A percentile compares a stretch with the other conserved stretches of the same genome.
Conservation (phyloP, 169 alveolate genomes). For the Theileria orientalis region DNA sequence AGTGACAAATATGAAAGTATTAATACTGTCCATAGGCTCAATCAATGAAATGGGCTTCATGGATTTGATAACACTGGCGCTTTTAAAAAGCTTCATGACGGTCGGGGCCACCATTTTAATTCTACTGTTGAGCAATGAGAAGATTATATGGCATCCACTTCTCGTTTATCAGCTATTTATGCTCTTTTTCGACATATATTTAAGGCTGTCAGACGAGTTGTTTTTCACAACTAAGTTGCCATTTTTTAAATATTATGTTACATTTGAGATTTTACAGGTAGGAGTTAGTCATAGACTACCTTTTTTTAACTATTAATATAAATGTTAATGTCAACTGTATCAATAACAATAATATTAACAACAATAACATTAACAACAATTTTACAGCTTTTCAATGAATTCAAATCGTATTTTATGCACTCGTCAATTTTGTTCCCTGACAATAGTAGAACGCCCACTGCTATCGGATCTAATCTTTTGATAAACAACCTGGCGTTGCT, state of each 20-base stretch:
- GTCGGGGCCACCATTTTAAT: constrained; percentile 24
- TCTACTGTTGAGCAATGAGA: constrained; percentile 24
- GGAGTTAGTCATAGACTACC: too few relatives aligned
- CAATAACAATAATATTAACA: too few relatives aligned
- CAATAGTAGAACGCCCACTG: background rate
- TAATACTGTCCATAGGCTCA: background rate
- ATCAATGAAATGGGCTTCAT: constrained; percentile 1
- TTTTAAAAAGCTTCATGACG: constrained; percentile 24
- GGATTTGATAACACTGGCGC: constrained; percentile 43
- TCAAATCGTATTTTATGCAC: constrained; percentile 43
- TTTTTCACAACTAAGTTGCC: constrained; percentile 31
- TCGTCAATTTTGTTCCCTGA: constrained; percentile 27
- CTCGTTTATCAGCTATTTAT: constrained; percentile 44
- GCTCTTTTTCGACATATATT: constrained; percentile 39
- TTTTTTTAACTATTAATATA: too few relatives aligned
- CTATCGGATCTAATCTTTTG: constrained; percentile 15
- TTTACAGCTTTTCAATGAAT: constrained; percentile 36
- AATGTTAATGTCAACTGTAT: too few relatives aligned
- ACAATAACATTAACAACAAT: too few relatives aligned
- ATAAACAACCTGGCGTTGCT: constrained; percentile 28
- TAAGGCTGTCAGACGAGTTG: constrained; percentile 40
- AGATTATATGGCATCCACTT: constrained; percentile 15
- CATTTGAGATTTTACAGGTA: constrained; percentile 46
- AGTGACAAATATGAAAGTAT: background rate
- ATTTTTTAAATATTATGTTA: constrained; percentile 28